Conservation (phyloP, 257 asterid species). For the Datura wrightii region DNA sequence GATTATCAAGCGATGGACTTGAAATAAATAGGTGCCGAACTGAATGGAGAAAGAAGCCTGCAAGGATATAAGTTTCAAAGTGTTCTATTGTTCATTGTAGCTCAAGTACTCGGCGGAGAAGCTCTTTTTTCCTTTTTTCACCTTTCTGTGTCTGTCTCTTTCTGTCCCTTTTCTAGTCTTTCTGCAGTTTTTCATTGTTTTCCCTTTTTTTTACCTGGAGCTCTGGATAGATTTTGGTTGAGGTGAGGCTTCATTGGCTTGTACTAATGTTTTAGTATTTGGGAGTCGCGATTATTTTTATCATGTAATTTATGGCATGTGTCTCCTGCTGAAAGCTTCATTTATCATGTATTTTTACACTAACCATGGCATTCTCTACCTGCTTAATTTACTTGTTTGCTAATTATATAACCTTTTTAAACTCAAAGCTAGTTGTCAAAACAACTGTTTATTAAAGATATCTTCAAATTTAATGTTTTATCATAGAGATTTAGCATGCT, state of each 20-base stretch:
- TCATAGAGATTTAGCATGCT: neutral
- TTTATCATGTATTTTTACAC: neutral
- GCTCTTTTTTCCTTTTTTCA: neutral
- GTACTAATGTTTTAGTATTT: constrained; percentile 1
- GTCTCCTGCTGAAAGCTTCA: neutral
- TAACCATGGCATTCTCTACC: neutral
- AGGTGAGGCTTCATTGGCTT: constrained; percentile 21
- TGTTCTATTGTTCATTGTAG: constrained; percentile 12
- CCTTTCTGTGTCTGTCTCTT: neutral
- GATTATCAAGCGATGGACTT: constrained; percentile 66
- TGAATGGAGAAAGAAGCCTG: constrained; percentile 83
- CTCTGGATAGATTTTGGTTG: constrained; percentile 17
- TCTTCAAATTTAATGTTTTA: neutral
- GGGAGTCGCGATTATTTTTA: neutral
- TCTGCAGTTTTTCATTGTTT: constrained; percentile 3
- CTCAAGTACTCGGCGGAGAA: neutral
- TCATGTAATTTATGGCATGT: constrained; percentile 11
- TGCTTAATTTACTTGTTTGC: neutral
- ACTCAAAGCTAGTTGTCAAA: neutral
- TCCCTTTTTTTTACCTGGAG: neutral
- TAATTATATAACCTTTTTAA: neutral
- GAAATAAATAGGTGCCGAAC: constrained; percentile 94
- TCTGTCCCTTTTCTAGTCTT: neutral
- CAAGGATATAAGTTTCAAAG: constrained; percentile 50
- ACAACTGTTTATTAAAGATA: neutral